Percentiles rank a stretch among this genome's conserved stretches.
Evolutionary conservation across 148 eudicot species (phyloP).

Genomic region (Simmondsia chinensis): DNA sequence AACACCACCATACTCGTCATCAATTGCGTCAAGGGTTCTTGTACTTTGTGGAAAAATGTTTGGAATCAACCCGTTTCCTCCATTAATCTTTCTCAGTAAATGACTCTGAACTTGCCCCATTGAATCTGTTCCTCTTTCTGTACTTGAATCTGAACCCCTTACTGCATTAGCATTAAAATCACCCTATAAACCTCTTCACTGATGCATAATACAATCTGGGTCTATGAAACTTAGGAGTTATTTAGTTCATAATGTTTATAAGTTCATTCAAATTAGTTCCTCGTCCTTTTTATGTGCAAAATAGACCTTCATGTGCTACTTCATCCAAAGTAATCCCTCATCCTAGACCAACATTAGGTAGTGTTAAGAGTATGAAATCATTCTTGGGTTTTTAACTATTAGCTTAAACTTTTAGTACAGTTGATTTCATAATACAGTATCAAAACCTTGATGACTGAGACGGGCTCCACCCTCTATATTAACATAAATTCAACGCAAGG

Average conservation of each 20-base stretch:
- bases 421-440: no score
- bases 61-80: conserved; percentile 33
- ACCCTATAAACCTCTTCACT: neutral
- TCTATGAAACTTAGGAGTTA: neutral
- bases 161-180: conserved; percentile 17
- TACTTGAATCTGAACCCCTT: conserved; percentile 25
- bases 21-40: conserved; percentile 39
- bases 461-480: no score
- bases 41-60: conserved; percentile 17
- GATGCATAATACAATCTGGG: neutral
- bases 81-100: conserved; percentile 24
- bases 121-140: conserved; percentile 21
- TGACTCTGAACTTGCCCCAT: conserved; percentile 23
- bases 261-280: no score
- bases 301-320: no score
- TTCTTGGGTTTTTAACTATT: no score
- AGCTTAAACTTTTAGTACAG: no score
- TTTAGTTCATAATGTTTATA: neutral
- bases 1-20: conserved; percentile 82
- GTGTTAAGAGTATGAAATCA: no score
- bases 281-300: no score
- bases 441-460: no score
- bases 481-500: no score
- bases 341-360: no score
- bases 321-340: no score